Evolutionary conservation across 2,329 filamentous ascomycete genomes (phyloP).

Genomic region (Colletotrichum godetiae): DNA sequence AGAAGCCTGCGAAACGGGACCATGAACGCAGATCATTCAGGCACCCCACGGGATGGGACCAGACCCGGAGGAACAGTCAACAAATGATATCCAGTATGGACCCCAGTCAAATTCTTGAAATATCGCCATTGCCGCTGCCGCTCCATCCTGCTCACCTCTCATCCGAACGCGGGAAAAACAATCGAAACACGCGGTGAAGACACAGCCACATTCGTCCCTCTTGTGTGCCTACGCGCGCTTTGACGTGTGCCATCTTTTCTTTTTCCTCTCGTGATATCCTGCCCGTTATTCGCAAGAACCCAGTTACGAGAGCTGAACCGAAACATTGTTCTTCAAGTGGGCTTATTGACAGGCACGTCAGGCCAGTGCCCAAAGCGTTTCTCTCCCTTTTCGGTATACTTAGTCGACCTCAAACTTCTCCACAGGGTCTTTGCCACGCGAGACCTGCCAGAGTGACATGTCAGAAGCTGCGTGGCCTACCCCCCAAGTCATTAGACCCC

Average conservation of each 20-base stretch:
- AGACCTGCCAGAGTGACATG: neutral
- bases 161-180: neutral
- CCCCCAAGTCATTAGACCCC: neutral
- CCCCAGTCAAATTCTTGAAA: neutral
- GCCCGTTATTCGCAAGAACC: neutral
- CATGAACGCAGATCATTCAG: neutral
- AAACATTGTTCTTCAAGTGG: neutral
- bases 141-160: neutral
- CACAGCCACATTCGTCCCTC: neutral
- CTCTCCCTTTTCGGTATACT: neutral
- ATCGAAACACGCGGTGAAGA: neutral
- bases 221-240: neutral
- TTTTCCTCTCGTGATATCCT: neutral
- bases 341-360: neutral
- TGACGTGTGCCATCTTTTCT: neutral
- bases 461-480: neutral
- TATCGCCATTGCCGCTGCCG: neutral
- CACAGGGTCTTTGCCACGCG: neutral
- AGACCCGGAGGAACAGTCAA: neutral
- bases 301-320: neutral
- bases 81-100: neutral
- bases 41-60: neutral
- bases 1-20: neutral
- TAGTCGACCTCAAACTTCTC: neutral
- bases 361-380: neutral